A percentile compares a stretch with the other conserved stretches of the same genome.
These are phyloP conservation scores for Lepidium africanum DNA, from an alignment of 345 rosid genomes.

Conservation along the genomic window DNA sequence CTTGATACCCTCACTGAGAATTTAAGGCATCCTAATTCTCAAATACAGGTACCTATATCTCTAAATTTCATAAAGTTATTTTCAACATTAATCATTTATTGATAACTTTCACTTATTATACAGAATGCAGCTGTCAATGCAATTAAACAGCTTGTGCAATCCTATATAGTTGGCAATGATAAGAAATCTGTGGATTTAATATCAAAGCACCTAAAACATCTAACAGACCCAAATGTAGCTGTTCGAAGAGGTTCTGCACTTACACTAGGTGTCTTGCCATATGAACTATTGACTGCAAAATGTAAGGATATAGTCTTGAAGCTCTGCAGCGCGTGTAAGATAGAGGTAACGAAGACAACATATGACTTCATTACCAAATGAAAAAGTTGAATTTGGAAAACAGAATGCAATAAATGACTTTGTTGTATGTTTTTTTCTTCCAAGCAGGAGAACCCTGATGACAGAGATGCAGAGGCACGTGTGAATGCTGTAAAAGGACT, in stretches of 20 bases:
- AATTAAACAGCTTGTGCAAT: constrained; percentile 53
- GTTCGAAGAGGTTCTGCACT: constrained; percentile 89
- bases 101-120: constrained; percentile 10
- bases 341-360: constrained; percentile 36
- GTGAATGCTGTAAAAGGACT: constrained; percentile 92
- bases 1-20: constrained; percentile 77
- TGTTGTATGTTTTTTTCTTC: too few relatives aligned
- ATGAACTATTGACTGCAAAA: constrained; percentile 46
- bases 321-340: constrained; percentile 62
- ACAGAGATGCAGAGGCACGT: constrained; percentile 95
- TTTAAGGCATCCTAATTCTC: constrained; percentile 89
- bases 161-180: constrained; percentile 39
- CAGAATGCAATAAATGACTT: too few relatives aligned
- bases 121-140: constrained; percentile 83
- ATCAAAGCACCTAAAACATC: constrained; percentile 53
- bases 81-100: constrained; percentile 1
- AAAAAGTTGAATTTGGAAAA: too few relatives aligned
- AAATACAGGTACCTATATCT: constrained; percentile 65
- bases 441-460: constrained; percentile 60
- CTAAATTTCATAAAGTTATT: background rate
- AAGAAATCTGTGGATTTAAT: constrained; percentile 37
- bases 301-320: constrained; percentile 65
- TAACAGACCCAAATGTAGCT: constrained; percentile 77
- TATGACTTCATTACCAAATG: too few relatives aligned
- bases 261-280: constrained; percentile 78